Base-by-base conservation (phyloP, 257 asterid genomes). In the Nicotiana sylvestris region DNA sequence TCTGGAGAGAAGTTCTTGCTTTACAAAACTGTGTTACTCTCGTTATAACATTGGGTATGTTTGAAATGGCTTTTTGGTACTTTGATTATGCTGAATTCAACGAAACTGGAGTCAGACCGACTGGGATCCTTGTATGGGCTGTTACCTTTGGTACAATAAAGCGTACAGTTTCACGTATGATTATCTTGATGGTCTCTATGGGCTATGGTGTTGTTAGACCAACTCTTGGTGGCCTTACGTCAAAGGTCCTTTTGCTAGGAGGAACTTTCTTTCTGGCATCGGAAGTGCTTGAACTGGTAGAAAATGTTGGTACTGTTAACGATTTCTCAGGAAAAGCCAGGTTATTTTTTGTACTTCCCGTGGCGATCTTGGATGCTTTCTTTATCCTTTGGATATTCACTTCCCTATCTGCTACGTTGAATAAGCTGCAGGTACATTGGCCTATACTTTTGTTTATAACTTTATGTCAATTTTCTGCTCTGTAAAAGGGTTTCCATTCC, bases 61-160 rank as follows among this genome's bases (percentile, higher is more conserved):
- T 93, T 66, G 98, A 94, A 90, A 92, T 91, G 96, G 91, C 98
- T 10, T 85, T 96, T 66, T 96, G 99, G 99, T 96, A 96, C 89
- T 94, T 92, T 82, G 99, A 96, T 80, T 94, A 92, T 86, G 92
- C 93, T 9, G 93, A 96, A 86, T 96, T 96, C 87, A 96, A 93
- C 76, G 94, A 89, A 87, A 87, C 96, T 12, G 98, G 99, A 61
- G 83, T 87, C 78, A 89, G 99, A 84, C 98, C 99, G 13, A 88
- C 91, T 78, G 97, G 97, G 83, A 93, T 91, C 80, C 93, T 98
- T 72, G 84, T 94, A 68, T 93, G 98, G 97, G 99, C 98, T 6
- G 99, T 96, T 65, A 93, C 98, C 37, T 96, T 93, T 87, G 97
- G 98, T 74, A 58, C 97, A 9, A 97, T 94, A 90, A 96, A 93